Evolutionary conservation across 2,329 filamentous ascomycete species (phyloP).

Genomic region (Cryphonectria japonica): DNA sequence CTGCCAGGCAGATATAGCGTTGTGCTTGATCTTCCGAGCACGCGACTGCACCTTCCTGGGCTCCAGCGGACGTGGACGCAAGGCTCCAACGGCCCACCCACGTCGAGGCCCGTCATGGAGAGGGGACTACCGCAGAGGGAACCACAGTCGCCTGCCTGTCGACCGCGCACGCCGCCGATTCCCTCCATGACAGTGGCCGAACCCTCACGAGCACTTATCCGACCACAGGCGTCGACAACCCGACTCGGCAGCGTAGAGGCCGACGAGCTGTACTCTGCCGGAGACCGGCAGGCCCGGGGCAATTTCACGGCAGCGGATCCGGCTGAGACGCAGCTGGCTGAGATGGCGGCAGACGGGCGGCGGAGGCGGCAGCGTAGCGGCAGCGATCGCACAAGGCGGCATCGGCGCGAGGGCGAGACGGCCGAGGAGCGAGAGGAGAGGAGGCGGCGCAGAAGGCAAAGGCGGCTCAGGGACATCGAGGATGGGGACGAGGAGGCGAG

Average conservation of each 20-base stretch:
- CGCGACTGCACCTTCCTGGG: conserved; percentile 47
- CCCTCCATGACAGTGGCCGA: conserved; percentile 17
- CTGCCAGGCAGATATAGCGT: conserved; percentile 36
- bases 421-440: conserved; percentile 19
- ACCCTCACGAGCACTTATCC: conserved; percentile 4
- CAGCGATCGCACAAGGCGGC: conserved; percentile 9
- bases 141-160: conserved; percentile 16
- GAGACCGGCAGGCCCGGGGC: conserved; percentile 24
- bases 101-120: conserved; percentile 31
- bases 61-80: conserved; percentile 45
- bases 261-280: conserved; percentile 27
- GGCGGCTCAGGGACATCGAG: conserved; percentile 23
- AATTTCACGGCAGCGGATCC: conserved; percentile 49
- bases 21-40: conserved; percentile 41
- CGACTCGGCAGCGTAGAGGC: conserved; percentile 22
- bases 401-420: conserved; percentile 31
- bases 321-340: conserved; percentile 52
- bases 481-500: conserved; percentile 32
- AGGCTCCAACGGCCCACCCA: conserved; percentile 39
- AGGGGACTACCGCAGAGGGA: conserved; percentile 10
- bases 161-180: conserved; percentile 11
- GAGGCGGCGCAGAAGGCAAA: conserved; percentile 14
- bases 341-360: conserved; percentile 47
- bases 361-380: conserved; percentile 37
- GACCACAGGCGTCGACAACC: neutral